phyloP scores from a whole-genome alignment of 495 filamentous ascomycete species.

The Lophiostoma macrostomum region DNA sequence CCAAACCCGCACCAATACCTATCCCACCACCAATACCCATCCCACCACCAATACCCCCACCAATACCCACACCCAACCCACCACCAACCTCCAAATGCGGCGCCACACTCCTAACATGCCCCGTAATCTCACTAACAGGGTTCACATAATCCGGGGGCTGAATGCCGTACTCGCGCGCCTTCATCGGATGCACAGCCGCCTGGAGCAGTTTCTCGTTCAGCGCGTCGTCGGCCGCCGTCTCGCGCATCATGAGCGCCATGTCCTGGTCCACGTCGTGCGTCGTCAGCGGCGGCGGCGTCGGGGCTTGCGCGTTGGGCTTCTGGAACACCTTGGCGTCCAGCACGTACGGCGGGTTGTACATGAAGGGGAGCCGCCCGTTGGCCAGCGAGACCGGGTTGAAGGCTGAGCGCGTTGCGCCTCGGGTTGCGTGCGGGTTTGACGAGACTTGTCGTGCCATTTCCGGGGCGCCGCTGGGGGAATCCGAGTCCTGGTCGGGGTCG shows the following conservation, averaged over 20 bases:
- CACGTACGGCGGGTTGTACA: slow-evolving; percentile 34
- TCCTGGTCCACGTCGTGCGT: slow-evolving; percentile 40
- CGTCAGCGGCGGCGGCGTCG: slow-evolving; percentile 35
- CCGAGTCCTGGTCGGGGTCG: slow-evolving; percentile 25
- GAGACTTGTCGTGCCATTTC: slow-evolving; percentile 41
- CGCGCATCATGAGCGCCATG: slow-evolving; percentile 38
- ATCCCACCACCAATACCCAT: slow-evolving; percentile 18
- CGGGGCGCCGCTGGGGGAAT: slow-evolving; percentile 28
- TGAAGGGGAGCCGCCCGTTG: slow-evolving; percentile 9
- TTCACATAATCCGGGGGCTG: slow-evolving; percentile 21
- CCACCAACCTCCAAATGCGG: slow-evolving; percentile 31
- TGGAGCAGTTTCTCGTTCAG: slow-evolving; percentile 33
- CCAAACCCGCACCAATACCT: neutral
- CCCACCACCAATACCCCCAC: neutral
- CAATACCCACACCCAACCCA: neutral
- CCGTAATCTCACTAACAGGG: slow-evolving; percentile 21
- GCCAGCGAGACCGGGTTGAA: slow-evolving; percentile 33
- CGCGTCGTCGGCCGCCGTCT: slow-evolving; percentile 25
- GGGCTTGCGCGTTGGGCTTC: slow-evolving; percentile 35
- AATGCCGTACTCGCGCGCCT: slow-evolving; percentile 18
- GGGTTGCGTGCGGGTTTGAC: slow-evolving; percentile 37
- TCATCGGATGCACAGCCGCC: slow-evolving; percentile 12
- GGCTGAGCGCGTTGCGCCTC: slow-evolving; percentile 37
- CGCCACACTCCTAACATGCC: slow-evolving; percentile 14
- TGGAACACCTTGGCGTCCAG: slow-evolving; percentile 34